Base-by-base conservation (phyloP, 805 yeast genomes). In the Sporopachydermia lactativora region DNA sequence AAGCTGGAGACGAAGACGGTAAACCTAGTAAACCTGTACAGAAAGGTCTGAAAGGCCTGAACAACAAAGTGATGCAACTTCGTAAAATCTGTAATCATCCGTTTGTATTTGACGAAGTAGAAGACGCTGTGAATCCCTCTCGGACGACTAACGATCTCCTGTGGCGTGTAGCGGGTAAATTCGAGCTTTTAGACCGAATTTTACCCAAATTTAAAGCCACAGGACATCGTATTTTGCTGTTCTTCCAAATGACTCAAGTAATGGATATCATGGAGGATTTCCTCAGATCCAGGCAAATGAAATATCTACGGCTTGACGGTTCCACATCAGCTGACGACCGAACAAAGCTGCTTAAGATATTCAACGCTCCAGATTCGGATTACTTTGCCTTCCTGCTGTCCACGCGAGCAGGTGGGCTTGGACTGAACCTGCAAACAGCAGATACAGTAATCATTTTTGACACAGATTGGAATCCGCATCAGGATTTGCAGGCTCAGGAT, bases 391-490 rank as follows among this genome's bases (percentile, higher is more conserved):
- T 82, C 65, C 62, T 82, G 44, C 62, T 82, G 44, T 80, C 89
- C 1, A 82, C 94, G 0, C 76, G 94, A 67, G 94, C 94, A 41
- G 94, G 94, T 70, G 94, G 94, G 48, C 71, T 82, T 51, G 94
- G 94, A 54, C 68, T 82, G 52, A 82, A 82, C 58, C 72, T 82
- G 57, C 94, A 82, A 62, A 81, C 88, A 17, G 94, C 94, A 3
- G 94, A 82, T 55, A 82, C 94, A 0, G 94, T 82, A 43, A 75
- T 82, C 47, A 82, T 82, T 47, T 82, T 81, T 55, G 94, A 82
- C 57, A 80, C 89, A 13, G 94, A 82, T 62, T 82, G 94, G 94
- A 82, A 82, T 54, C 94, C 94, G 5, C 94, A 82, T 62, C 94
- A 82, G 59, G 94, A 82, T 74, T 71, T 82, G 53, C 94, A 82